Conservation (phyloP, 1,284 basidiomycete genomes). For the Ganoderma multipileum region DNA sequence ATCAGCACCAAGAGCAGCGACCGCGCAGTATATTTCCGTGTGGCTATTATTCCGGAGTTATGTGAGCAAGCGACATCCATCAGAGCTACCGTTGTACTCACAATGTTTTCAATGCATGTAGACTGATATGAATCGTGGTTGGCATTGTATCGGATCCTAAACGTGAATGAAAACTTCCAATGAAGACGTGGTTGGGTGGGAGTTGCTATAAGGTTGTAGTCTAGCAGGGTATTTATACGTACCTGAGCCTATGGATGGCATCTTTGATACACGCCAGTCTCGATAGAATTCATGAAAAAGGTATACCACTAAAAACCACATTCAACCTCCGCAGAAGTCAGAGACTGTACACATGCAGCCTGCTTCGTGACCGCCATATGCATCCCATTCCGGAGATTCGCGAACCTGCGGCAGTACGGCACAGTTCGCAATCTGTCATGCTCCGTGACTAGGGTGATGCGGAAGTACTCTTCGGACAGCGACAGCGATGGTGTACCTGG, state of each 20-base stretch:
- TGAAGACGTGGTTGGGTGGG: no score
- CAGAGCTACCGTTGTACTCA: neutral
- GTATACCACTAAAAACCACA: neutral
- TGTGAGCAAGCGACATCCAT: neutral
- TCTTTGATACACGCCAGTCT: neutral
- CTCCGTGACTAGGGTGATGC: neutral
- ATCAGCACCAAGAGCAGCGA: neutral
- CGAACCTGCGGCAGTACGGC: no score
- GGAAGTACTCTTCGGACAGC: no score
- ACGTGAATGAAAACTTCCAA: no score
- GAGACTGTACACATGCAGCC: neutral
- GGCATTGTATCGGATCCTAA: neutral
- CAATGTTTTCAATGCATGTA: neutral
- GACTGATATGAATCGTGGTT: neutral
- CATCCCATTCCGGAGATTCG: no score
- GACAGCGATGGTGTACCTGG: no score
- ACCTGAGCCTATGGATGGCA: neutral
- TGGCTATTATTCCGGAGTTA: neutral
- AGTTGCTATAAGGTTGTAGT: no score
- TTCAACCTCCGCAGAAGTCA: neutral
- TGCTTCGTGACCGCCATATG: no score
- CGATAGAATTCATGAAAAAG: neutral
- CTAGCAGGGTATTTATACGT: no score
- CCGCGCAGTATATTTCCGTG: neutral
- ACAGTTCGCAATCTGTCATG: no score